Percentiles rank a stretch among this genome's conserved stretches.
Conservation (phyloP, 2,329 filamentous ascomycete genomes). For the Epichloe gansuensis region DNA sequence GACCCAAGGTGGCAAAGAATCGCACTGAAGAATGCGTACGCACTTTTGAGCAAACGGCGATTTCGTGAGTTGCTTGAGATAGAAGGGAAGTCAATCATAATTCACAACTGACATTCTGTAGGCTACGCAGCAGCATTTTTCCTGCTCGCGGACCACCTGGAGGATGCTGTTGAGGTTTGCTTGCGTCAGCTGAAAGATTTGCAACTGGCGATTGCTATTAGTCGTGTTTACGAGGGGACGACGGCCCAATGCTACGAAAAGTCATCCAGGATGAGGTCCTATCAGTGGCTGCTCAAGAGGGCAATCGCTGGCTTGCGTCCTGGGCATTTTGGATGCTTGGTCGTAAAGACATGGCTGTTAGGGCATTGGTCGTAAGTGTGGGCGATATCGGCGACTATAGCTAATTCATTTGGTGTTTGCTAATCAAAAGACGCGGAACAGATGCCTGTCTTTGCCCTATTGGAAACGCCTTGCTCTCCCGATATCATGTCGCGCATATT, state of each 20-base stretch:
- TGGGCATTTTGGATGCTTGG: conserved; percentile 94
- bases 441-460: conserved; percentile 66
- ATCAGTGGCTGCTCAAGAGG: conserved; percentile 62
- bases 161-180: conserved; percentile 78
- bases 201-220: conserved; percentile 79
- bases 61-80: conserved; percentile 47
- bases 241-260: conserved; percentile 57
- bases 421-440: conserved; percentile 20
- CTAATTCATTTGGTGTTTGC: not conserved
- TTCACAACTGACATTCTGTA: conserved; percentile 19
- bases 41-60: conserved; percentile 76
- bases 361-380: conserved; percentile 60
- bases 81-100: not conserved
- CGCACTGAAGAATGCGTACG: conserved; percentile 93
- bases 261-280: conserved; percentile 74
- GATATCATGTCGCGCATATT: conserved; percentile 68
- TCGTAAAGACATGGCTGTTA: conserved; percentile 71
- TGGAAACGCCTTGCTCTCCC: conserved; percentile 56
- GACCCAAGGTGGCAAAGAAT: conserved; percentile 79
- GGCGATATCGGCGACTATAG: not conserved
- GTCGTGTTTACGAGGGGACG: conserved; percentile 78
- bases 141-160: conserved; percentile 71
- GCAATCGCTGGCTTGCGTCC: conserved; percentile 85
- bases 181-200: conserved; percentile 78
- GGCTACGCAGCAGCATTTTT: conserved; percentile 96